Conservation (phyloP, 23 red algal species). For the Gracilaria domingensis region DNA sequence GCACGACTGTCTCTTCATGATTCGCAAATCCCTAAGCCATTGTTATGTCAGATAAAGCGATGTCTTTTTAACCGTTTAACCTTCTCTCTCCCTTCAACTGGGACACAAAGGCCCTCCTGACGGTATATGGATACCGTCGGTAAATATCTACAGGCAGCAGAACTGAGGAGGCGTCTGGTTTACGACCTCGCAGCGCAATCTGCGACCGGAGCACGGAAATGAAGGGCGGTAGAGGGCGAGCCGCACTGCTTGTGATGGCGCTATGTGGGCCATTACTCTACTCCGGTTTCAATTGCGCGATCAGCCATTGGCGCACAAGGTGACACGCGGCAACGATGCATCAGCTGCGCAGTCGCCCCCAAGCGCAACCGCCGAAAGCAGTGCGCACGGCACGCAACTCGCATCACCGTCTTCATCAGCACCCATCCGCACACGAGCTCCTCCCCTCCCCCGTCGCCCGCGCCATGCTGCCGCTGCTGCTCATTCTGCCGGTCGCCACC, state of each 20-base stretch:
- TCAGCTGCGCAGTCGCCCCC: conserved; percentile 7
- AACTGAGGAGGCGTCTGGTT: too few species aligned
- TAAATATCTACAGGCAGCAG: too few species aligned
- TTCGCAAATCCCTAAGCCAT: not conserved
- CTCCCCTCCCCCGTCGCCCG: not conserved
- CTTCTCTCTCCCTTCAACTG: too few species aligned
- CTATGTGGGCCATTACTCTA: not conserved
- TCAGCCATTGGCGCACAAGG: not conserved
- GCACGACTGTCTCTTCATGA: not conserved
- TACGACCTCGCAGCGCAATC: too few species aligned
- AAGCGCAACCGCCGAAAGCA: conserved; percentile 4
- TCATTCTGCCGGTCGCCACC: conserved; percentile 19
- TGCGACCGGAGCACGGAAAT: not conserved
- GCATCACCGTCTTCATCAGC: not conserved
- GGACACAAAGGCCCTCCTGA: not conserved
- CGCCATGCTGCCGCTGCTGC: conserved; percentile 52
- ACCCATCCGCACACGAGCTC: not conserved
- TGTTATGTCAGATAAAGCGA: too few species aligned
- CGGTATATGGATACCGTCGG: too few species aligned
- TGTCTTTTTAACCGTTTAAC: too few species aligned
- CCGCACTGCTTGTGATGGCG: too few species aligned
- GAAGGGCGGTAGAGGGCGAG: not conserved
- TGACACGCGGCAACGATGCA: conserved; percentile 38
- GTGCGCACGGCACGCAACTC: not conserved
- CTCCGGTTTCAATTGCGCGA: conserved; percentile 7